Conservation (phyloP, 2,329 filamentous ascomycete species). For the Clonostachys solani region DNA sequence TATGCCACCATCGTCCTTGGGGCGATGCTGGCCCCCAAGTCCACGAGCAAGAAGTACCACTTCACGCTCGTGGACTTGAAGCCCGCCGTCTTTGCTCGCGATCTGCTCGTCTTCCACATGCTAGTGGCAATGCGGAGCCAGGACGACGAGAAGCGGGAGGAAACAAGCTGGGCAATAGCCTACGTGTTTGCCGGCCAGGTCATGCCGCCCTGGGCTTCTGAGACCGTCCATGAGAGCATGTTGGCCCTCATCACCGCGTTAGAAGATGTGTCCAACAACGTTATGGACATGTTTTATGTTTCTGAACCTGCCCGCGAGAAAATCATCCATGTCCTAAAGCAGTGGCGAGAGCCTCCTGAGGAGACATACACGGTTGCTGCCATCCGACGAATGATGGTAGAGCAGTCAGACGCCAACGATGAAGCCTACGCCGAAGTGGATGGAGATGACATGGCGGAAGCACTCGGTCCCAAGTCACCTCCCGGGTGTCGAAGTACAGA, state of each 20-base stretch:
- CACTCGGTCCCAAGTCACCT: not conserved
- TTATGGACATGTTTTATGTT: not conserved
- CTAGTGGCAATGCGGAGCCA: not conserved
- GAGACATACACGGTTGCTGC: not conserved
- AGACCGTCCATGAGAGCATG: not conserved
- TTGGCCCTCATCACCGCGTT: not conserved
- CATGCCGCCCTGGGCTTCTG: not conserved
- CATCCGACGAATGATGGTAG: not conserved
- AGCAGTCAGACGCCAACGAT: too few relatives aligned
- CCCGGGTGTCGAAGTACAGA: not conserved
- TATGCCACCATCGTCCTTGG: not conserved
- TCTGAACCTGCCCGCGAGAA: not conserved
- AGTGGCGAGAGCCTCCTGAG: not conserved
- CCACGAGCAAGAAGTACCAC: not conserved
- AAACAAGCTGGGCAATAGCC: not conserved
- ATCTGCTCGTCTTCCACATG: not conserved
- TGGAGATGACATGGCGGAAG: not conserved
- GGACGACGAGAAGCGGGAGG: not conserved
- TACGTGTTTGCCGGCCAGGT: not conserved
- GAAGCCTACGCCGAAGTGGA: not conserved
- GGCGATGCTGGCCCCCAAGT: not conserved
- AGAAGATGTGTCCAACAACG: not conserved
- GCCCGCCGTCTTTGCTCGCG: not conserved
- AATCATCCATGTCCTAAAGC: not conserved
- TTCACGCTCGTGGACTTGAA: not conserved